phyloP scores from a whole-genome alignment of 2,329 filamentous ascomycete genomes.

The Ophiostoma montium region DNA sequence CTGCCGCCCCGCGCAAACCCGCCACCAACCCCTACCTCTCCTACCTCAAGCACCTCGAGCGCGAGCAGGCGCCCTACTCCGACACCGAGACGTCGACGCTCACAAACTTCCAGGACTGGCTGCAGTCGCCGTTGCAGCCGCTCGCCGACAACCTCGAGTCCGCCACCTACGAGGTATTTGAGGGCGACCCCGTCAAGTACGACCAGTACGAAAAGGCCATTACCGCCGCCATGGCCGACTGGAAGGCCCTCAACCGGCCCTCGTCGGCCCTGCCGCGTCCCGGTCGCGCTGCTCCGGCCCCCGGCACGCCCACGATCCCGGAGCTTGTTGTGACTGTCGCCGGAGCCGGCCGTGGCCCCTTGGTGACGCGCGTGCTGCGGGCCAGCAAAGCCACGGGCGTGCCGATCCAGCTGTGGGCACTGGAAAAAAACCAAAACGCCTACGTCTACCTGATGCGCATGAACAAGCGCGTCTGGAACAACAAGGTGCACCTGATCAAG shows the following conservation, averaged over 20 bases:
- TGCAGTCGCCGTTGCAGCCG: constrained; percentile 88
- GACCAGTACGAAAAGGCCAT: constrained; percentile 86
- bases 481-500: constrained; percentile 74
- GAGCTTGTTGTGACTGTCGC: constrained; percentile 74
- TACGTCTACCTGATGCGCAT: constrained; percentile 84
- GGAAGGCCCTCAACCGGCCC: constrained; percentile 57
- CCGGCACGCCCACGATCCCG: constrained; percentile 10
- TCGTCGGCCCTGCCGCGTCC: constrained; percentile 52
- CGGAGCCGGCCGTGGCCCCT: constrained; percentile 79
- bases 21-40: constrained; percentile 38
- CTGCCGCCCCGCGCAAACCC: constrained; percentile 31
- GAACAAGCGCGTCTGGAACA: constrained; percentile 69
- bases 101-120: constrained; percentile 69
- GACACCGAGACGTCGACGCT: constrained; percentile 37
- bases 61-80: constrained; percentile 54
- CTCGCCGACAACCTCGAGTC: constrained; percentile 94
- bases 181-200: constrained; percentile 97
- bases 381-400: constrained; percentile 67
- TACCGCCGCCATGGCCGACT: constrained; percentile 65
- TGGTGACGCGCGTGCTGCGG: constrained; percentile 74
- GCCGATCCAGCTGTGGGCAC: constrained; percentile 71
- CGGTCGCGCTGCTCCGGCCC: constrained; percentile 23
- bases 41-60: constrained; percentile 75
- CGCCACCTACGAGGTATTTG: constrained; percentile 95
- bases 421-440: constrained; percentile 97